Base-by-base conservation (phyloP, 768 basidiomycete species). In the Mycena sanguinolenta region DNA sequence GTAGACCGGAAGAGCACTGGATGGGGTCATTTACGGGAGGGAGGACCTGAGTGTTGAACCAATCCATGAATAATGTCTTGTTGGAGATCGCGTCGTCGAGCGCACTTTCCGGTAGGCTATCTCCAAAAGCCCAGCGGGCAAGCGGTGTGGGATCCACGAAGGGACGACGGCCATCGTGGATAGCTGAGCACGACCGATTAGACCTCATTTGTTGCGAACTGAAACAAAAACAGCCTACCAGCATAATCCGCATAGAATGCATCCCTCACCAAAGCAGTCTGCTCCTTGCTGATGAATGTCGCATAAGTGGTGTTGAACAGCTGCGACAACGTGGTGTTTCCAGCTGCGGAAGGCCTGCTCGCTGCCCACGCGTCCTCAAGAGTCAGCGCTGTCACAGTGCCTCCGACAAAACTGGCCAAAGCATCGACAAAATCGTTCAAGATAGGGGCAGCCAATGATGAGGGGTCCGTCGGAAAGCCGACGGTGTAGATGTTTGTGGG, bases 41-140 rank as follows among this genome's bases (percentile, higher is more conserved):
- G 28, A 62, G 61, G 50, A 62, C 52, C 44, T 62, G 61, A 50
- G 61, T 62, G 50, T 62, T 53, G 61, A 62, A 62, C 61, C 61
- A 62, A 62, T 62, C 50, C 61, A 62, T 62, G 61, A 62, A 62
- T 62, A 62, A 50, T 27, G 61, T 62, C 30, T 62, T 62, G 61
- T 62, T 62, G 34, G 49, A 52, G 30, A 62, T 62, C 34, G 61
- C 61, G 61, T 32, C 21, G 12, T 62, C 61, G 42, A 62, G 61
- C 28, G 61, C 61, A 50, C 61, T 62, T 27, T 62, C 61, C 34
- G 61, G 34, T 21, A 62, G 50, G 50, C 61, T 62, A 52, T 62
- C 61, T 7, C 61, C 61, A 38, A 62, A 62, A 38, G 61, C 61
- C 61, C 61, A 62, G 44, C 61, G 61, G 28, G 61, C 14, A 50